Base-by-base conservation (phyloP, 106 monocot genomes). In the Xerophyta viscosa region DNA sequence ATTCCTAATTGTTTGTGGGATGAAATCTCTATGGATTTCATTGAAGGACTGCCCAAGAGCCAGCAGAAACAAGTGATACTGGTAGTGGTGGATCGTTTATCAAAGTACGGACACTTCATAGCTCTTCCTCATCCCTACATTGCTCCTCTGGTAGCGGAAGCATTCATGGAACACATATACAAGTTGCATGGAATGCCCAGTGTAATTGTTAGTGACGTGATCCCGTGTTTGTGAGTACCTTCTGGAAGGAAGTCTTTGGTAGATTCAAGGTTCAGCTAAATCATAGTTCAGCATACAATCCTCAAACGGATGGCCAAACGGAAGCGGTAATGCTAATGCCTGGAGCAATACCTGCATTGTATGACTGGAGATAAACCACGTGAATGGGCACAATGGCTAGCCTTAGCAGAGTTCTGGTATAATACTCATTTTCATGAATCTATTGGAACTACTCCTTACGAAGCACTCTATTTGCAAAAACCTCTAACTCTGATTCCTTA, bases 1-100 rank as follows among this genome's bases (percentile, higher is more conserved):
- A 39, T 39, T 12, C 39, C 39, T 39, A 15, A 26, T 0, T 13
- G 19, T 17, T 21, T 46, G 14, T 65, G 65, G 45, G 18, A 54
- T 8, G 37, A 45, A 22, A 22, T 65, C 8, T 15, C 39, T 0
- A 45, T 65, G 28, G 65, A 55, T 22, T 65, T 55, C n/a, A 55
- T 65, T n/a, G 21, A 2, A 3, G 31, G 31, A 0, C 10, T 54
- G 12, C 39, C 6, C 39, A 39, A 10, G 15, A 12, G 13, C 10
- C 13, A 15, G 15, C 13, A 15, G 39, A 39, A 50, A 2, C 1
- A 5, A 25, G 20, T 17, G 6, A 63, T 50, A 20, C 9, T 63
- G 1, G 50, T 60, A 19, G 46, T 46, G 19, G 28, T 52, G 8
- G 12, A 52, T 26, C 10, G 52, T 0, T 27, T 52, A 7, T 52